Conservation (phyloP, 176 grass and related monocot species). For the Themeda triandra region DNA sequence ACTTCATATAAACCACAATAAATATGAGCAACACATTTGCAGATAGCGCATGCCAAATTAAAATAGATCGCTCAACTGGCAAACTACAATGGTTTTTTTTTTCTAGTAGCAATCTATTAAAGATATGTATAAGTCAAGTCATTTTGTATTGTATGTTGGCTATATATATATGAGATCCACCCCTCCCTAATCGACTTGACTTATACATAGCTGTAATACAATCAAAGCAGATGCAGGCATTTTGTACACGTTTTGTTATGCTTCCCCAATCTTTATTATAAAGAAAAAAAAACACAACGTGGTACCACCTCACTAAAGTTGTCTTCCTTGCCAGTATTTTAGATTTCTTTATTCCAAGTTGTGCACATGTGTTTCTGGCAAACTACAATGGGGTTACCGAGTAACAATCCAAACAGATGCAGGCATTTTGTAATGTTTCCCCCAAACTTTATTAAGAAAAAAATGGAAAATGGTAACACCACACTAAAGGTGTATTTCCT, state of each 20-base stretch:
- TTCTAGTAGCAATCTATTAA: no score
- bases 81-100: neutral
- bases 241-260: conserved; percentile 2
- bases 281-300: neutral
- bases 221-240: neutral
- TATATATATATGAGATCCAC: no score
- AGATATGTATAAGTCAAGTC: no score
- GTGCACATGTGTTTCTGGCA: neutral
- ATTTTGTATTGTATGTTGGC: no score
- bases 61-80: conserved; percentile 1
- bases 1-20: conserved; percentile 8
- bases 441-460: neutral
- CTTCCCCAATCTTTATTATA: neutral
- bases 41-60: neutral
- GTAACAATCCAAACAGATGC: neutral
- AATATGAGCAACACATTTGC: conserved; percentile 11
- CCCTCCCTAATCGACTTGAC: no score
- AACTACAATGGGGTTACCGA: neutral
- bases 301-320: neutral
- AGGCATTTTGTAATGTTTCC: neutral
- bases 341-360: neutral
- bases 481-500: neutral
- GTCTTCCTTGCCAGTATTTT: neutral
- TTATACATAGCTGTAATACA: no score
- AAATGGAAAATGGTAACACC: neutral